These are phyloP conservation scores for Mariannaea sp. DNA, from an alignment of 2,329 filamentous ascomycete species.

Conservation along the genomic window DNA sequence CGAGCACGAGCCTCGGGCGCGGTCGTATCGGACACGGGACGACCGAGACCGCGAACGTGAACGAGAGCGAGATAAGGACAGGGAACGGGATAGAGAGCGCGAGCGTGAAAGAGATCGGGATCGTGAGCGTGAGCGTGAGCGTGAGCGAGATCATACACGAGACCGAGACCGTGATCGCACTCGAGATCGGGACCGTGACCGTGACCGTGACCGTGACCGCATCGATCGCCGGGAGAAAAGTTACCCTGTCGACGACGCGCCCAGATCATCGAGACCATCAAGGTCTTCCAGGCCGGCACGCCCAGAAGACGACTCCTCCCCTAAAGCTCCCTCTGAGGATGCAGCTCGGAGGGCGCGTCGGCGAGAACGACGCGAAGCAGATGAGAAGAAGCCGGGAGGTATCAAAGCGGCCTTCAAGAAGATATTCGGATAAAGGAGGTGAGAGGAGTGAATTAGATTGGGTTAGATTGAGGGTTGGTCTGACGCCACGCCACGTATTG, in stretches of 20 bases:
- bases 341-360: constrained; percentile 43
- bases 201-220: neutral
- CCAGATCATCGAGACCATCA: constrained; percentile 15
- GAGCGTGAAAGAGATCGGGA: constrained; percentile 18
- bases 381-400: constrained; percentile 39
- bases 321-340: constrained; percentile 37
- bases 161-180: neutral
- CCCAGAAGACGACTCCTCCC: constrained; percentile 33
- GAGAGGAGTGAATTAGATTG: too few relatives aligned
- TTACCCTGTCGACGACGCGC: constrained; percentile 10
- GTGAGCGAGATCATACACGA: neutral
- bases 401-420: constrained; percentile 41
- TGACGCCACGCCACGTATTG: constrained; percentile 27
- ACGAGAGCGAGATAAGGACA: constrained; percentile 13
- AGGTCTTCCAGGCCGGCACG: constrained; percentile 30
- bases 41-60: neutral
- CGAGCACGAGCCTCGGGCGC: constrained; percentile 32
- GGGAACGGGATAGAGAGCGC: constrained; percentile 24
- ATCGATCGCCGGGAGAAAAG: constrained; percentile 5
- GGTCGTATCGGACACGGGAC: constrained; percentile 29
- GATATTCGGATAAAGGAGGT: constrained; percentile 33
- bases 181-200: neutral
- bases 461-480: constrained; percentile 17
- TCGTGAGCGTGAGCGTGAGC: constrained; percentile 16
- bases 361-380: constrained; percentile 40